Conservation (phyloP, 352 stramenopile species). For the Elongisporangium anandrum region DNA sequence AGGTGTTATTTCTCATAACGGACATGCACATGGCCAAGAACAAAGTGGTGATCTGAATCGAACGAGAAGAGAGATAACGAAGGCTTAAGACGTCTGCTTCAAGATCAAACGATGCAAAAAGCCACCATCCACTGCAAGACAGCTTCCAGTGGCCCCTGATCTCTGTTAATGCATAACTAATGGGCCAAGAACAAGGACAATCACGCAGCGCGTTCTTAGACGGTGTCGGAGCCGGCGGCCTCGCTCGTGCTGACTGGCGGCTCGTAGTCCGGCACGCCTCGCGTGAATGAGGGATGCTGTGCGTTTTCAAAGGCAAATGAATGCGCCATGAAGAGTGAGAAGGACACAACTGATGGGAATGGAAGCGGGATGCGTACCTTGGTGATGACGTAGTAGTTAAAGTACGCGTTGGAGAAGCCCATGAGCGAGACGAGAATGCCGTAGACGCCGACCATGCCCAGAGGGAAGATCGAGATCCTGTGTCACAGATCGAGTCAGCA, state of each 20-base stretch:
- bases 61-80: too few species aligned
- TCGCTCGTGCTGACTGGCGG: conserved; percentile 50
- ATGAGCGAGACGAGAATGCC: conserved; percentile 70
- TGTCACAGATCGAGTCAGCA: not conserved
- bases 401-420: conserved; percentile 85
- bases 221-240: conserved; percentile 19
- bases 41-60: too few species aligned
- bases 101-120: not conserved
- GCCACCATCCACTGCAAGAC: not conserved
- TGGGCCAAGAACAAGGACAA: not conserved
- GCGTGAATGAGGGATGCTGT: conserved; percentile 79
- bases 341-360: not conserved
- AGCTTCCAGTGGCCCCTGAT: not conserved
- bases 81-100: not conserved
- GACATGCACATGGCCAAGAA: too few species aligned
- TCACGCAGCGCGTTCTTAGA: conserved; percentile 14
- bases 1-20: not conserved
- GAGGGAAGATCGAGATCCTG: conserved; percentile 88
- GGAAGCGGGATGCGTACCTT: conserved; percentile 25
- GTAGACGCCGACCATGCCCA: conserved; percentile 82
- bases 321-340: not conserved
- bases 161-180: conserved; percentile 2
- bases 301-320: not conserved
- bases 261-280: conserved; percentile 78
- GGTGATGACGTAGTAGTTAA: conserved; percentile 89